These are phyloP conservation scores for Boletus pseudopeckii DNA, from an alignment of 768 basidiomycete species.

Conservation along the genomic window DNA sequence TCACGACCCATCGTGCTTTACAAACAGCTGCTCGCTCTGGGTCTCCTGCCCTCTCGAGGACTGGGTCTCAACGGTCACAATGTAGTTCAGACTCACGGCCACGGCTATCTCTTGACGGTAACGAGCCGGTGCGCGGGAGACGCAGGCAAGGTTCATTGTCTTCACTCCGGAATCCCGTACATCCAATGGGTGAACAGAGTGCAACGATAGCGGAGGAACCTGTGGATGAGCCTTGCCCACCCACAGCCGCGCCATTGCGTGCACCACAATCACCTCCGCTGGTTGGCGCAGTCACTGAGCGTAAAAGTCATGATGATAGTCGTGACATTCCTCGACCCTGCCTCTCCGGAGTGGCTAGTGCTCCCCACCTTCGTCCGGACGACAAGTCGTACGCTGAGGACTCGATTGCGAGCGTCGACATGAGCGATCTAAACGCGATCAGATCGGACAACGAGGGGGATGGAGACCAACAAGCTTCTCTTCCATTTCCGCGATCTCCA, in stretches of 20 bases:
- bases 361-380: neutral
- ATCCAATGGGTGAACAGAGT: slow-evolving; percentile 7
- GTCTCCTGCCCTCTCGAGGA: slow-evolving; percentile 23
- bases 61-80: slow-evolving; percentile 16
- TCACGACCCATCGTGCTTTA: slow-evolving; percentile 38
- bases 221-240: neutral
- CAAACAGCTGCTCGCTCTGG: slow-evolving; percentile 19
- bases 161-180: slow-evolving; percentile 25
- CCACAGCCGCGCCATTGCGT: neutral
- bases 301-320: slow-evolving; percentile 10
- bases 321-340: slow-evolving; percentile 22
- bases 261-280: neutral
- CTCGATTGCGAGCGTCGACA: slow-evolving; percentile 29
- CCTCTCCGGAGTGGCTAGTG: slow-evolving; percentile 11
- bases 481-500: slow-evolving; percentile 27
- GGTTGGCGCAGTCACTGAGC: slow-evolving; percentile 6
- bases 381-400: slow-evolving; percentile 15
- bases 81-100: slow-evolving; percentile 17
- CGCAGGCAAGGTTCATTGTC: slow-evolving; percentile 28
- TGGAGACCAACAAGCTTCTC: slow-evolving; percentile 22
- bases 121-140: slow-evolving; percentile 14
- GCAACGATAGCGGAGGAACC: slow-evolving; percentile 21
- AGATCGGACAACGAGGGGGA: slow-evolving; percentile 29
- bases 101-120: slow-evolving; percentile 14
- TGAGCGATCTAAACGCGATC: slow-evolving; percentile 31